Evolutionary conservation across 495 filamentous ascomycete genomes (phyloP), one percentile per base, ranked within the genome.

Genomic region (Achaetomiella virescens): DNA sequence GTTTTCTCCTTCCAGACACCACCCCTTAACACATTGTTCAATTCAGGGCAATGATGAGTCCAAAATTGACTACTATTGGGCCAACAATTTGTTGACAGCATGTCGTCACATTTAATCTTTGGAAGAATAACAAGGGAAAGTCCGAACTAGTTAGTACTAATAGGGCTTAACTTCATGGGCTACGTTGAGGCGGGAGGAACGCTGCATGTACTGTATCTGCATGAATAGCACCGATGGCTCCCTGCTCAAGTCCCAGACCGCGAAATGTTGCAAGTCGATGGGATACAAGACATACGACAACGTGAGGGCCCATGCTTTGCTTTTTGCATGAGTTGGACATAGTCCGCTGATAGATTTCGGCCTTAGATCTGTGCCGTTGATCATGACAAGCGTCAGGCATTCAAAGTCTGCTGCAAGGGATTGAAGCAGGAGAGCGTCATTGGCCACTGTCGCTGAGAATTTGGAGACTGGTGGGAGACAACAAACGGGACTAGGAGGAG

Each of bases 161-260:
- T n/a, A n/a, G n/a, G n/a, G n/a, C n/a, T n/a, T n/a, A n/a, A n/a
- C n/a, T n/a, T n/a, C n/a, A n/a, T n/a, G n/a, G n/a, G n/a, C n/a
- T n/a, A n/a, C n/a, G n/a, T n/a, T n/a, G n/a, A n/a, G n/a, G n/a
- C n/a, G n/a, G n/a, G n/a, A n/a, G n/a, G n/a, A n/a, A n/a, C n/a
- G n/a, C n/a, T n/a, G n/a, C n/a, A n/a, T n/a, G n/a, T n/a, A 70
- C 58, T 70, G 67, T 52, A 70, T 70, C 18, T 70, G 67, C 52
- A 70, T 70, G 67, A 60, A 58, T 9, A 67, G 64, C 54, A 58
- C 48, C 31, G 55, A 65, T 24, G 66, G 66, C 2, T 25, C 35
- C 9, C 46, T 69, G 37, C 37, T 67, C n/a, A 62, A 60, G 40
- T 43, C 25, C 0, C 64, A 69, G 35, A 69, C 66, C 0, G 25